Base-by-base conservation (phyloP, 2,329 filamentous ascomycete species). In the Pleoardoris graminearum region DNA sequence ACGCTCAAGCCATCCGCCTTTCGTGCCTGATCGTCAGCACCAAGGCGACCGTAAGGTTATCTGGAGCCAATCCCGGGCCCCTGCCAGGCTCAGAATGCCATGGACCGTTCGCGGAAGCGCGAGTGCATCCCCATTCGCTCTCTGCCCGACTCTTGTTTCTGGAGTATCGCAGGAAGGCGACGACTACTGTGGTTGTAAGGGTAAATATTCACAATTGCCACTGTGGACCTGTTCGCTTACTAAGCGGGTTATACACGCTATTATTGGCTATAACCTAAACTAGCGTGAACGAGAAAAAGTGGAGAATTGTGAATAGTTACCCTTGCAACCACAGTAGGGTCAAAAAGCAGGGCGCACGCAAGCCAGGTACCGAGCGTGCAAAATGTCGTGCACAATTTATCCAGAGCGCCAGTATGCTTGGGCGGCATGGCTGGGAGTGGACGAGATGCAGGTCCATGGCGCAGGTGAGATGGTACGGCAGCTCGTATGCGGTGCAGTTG, bases 21-120 rank as follows among this genome's bases (percentile, higher is more conserved):
- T 29, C 23, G 32, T 47, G 16, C 32, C 44, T 47, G 44, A 47
- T 47, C 33, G 44, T 47, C 32, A 47, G 44, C 44, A 21, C 30
- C 43, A 22, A 36, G 30, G 4, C 21, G 21, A 36, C 8, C n/a
- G n/a, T n/a, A 27, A 27, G 21, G 8, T 7, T 19, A 25, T 22
- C 21, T 12, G 30, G 30, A 25, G 19, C 43, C 14, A 36, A 14
- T 12, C 21, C 12, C 30, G 4, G 21, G 21, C 30, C 36, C 43
- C 30, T n/a, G 30, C 43, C 43, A 46, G 27, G 43, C 30, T 21
- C 11, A 17, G 25, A 25, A 16, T 17, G 43, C 6, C 30, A 35
- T 27, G 43, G 43, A 23, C 14, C 7, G 29, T 43, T 46, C 30
- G 30, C 43, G 30, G 43, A 46, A 36, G 43, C 14, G 22, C 14